phyloP scores from a whole-genome alignment of 2,329 filamentous ascomycete species.

The Fonsecaea nubica region DNA sequence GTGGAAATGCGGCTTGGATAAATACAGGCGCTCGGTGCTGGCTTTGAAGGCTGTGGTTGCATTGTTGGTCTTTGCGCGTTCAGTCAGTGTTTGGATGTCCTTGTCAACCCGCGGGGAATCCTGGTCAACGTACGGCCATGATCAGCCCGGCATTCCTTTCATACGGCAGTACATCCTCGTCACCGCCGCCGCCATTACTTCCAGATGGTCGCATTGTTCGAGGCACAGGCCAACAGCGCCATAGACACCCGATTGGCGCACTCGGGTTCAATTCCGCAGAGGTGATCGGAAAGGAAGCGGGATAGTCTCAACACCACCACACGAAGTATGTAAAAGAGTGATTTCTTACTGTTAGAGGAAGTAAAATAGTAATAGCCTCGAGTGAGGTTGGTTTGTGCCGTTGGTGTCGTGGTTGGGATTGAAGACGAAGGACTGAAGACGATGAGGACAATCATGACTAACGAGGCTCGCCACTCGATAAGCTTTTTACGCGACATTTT shows the following conservation, averaged over 20 bases:
- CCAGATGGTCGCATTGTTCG: not conserved
- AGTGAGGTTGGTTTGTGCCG: not conserved
- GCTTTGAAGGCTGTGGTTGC: constrained; percentile 93
- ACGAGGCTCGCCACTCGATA: not conserved
- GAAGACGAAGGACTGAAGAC: not conserved
- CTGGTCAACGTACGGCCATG: constrained; percentile 22
- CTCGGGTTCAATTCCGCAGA: not conserved
- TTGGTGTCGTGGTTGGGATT: not conserved
- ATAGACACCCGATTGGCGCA: not conserved
- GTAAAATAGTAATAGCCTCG: not conserved
- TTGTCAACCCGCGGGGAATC: not conserved
- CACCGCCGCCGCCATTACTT: not conserved
- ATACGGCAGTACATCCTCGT: constrained; percentile 18
- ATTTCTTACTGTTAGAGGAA: not conserved
- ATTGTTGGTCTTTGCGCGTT: constrained; percentile 73
- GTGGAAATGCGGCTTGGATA: constrained; percentile 81
- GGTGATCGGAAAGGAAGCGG: not conserved
- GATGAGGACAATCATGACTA: not conserved
- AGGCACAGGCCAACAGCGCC: not conserved
- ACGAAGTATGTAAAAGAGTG: not conserved
- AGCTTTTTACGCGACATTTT: not conserved
- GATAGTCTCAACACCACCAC: not conserved
- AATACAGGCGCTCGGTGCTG: constrained; percentile 86
- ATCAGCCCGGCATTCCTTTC: constrained; percentile 25
- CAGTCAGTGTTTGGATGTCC: not conserved